These are phyloP conservation scores for Monosporascus sp. DNA, from an alignment of 2,329 filamentous ascomycete genomes.

Conservation along the genomic window DNA sequence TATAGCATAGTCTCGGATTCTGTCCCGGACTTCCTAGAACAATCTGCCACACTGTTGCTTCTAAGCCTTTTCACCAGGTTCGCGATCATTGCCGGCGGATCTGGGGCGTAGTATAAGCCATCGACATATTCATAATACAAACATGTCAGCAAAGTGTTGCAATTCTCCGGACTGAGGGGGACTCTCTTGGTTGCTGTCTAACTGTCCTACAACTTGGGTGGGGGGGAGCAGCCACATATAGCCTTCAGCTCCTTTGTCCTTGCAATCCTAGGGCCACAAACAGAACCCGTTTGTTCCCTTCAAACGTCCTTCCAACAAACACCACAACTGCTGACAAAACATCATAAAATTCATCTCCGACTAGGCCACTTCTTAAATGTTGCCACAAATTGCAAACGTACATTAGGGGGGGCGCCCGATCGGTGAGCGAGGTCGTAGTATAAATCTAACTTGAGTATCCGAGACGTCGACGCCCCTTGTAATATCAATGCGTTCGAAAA, in stretches of 20 bases:
- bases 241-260: no score
- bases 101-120: constrained; percentile 18
- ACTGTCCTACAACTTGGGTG: no score
- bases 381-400: constrained; percentile 6
- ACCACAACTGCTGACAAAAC: no score
- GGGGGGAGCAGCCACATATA: no score
- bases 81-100: constrained; percentile 7
- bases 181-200: no score
- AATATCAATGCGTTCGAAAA: background rate
- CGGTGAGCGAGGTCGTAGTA: constrained; percentile 13
- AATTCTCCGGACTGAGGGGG: no score
- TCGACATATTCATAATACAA: constrained; percentile 14
- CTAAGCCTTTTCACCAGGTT: constrained; percentile 10
- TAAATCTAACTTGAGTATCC: constrained; percentile 14
- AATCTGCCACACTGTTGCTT: constrained; percentile 8
- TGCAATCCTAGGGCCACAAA: no score
- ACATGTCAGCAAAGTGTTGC: no score
- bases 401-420: constrained; percentile 4
- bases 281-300: no score
- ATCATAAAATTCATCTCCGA: background rate
- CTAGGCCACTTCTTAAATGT: background rate
- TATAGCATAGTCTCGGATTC: no score
- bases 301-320: no score
- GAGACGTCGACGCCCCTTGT: constrained; percentile 20
- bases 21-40: no score